phyloP scores from a whole-genome alignment of 78 protist genomes.

The Dictyostelium capitatum region DNA sequence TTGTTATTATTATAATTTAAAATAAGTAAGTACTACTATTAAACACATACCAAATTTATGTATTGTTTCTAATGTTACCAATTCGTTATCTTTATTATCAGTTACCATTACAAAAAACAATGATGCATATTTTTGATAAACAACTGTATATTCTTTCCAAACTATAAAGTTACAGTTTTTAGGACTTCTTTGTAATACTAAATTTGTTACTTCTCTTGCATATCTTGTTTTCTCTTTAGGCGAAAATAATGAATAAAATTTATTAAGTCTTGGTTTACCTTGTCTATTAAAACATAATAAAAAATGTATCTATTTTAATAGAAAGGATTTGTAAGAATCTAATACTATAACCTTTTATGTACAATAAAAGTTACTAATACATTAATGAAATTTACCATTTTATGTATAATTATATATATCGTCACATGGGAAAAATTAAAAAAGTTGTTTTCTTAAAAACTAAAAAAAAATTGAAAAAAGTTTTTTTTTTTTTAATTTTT shows the following conservation, averaged over 20 bases:
- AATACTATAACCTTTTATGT: no score
- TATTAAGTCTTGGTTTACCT: conserved; percentile 43
- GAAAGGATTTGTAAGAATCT: no score
- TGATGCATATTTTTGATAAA: conserved; percentile 92
- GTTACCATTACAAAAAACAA: conserved; percentile 89
- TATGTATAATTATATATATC: no score
- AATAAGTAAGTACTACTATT: no score
- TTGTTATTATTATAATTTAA: no score
- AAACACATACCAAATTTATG: conserved; percentile 93
- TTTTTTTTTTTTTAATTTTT: no score
- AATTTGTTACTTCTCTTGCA: conserved; percentile 79
- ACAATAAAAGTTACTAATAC: no score
- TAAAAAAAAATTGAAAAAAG: no score
- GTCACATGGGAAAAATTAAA: no score
- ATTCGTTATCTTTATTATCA: conserved; percentile 95
- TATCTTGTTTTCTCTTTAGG: conserved; percentile 82
- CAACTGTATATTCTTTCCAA: conserved; percentile 90
- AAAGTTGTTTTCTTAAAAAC: no score
- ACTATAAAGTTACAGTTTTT: conserved; percentile 95
- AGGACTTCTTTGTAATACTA: conserved; percentile 85
- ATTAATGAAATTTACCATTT: neutral
- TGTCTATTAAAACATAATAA: conserved; percentile 67
- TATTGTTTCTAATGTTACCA: conserved; percentile 93
- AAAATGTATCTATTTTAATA: conserved; percentile 50
- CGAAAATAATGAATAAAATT: conserved; percentile 50